Base-by-base conservation (phyloP, 169 alveolate species). In the Theileria equi region DNA sequence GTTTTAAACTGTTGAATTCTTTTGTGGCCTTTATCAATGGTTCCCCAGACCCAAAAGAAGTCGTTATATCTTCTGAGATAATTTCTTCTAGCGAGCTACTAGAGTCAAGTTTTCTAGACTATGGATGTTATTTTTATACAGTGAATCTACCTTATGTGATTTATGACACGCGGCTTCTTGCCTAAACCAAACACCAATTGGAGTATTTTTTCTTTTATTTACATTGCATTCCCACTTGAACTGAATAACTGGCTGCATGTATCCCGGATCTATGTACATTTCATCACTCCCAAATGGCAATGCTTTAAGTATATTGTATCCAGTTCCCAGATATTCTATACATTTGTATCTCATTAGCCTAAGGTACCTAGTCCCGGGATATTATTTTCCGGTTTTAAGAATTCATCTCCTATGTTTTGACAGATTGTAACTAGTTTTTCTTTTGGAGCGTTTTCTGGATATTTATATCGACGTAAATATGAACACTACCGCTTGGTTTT, bases 151-250 rank as follows among this genome's bases (percentile, higher is more conserved):
- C 63, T 25, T 16, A 45, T 55, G 61, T 13, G 70, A 55, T 50
- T 45, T 57, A 45, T 65, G 66, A 31, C 85, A 76, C 25, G 77
- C 36, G 2, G 80, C 36, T 57, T 76, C 81, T 16, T 40, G 43
- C 29, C 85, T 40, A 25, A 50, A 43, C 85, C 85, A 76, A 6
- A 76, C 80, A n/a, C 80, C 80, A 1, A 47, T n/a, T 5, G 85
- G 85, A 8, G 48, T 21, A 10, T 41, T 13, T 11, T 26, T 23
- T 13, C 28, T 2, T 10, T 5, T 35, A 53, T 17, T 25, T 17
- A 17, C 1, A 36, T 23, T 66, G 10, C 17, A 34, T 36, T 45
- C 17, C 62, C 66, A 52, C 7, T 38, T 26, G 52, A 76, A 76
- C 21, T 64, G 17, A 0, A 76, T 43, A 4, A 76, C 61, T 0